Conservation (phyloP, 2,329 filamentous ascomycete genomes). For the Ceratocystis papillata region DNA sequence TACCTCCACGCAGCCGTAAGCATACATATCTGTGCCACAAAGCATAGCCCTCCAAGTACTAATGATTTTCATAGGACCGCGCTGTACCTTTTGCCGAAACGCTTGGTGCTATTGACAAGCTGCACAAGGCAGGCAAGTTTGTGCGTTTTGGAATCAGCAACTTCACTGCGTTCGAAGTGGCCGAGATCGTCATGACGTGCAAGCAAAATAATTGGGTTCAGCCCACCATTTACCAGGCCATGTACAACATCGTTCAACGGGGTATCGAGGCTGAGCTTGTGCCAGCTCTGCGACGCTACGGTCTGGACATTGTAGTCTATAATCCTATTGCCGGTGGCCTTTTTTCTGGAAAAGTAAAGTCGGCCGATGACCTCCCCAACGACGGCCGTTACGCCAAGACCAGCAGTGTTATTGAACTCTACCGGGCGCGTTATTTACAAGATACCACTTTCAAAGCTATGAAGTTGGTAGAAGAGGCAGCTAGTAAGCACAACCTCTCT, state of each 20-base stretch:
- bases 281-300: constrained; percentile 61
- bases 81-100: constrained; percentile 69
- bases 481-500: constrained; percentile 55
- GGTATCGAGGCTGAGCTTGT: constrained; percentile 66
- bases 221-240: constrained; percentile 75
- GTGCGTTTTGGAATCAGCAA: constrained; percentile 70
- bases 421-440: constrained; percentile 54
- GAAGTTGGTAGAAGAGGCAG: constrained; percentile 54
- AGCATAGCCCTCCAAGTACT: constrained; percentile 28
- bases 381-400: constrained; percentile 60
- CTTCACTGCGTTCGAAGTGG: constrained; percentile 78
- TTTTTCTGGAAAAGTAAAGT: constrained; percentile 70
- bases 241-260: constrained; percentile 75
- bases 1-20: constrained; percentile 58
- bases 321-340: constrained; percentile 74
- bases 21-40: constrained; percentile 23
- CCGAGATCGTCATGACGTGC: constrained; percentile 70
- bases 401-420: constrained; percentile 44
- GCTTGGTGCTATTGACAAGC: constrained; percentile 61
- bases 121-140: constrained; percentile 82
- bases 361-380: constrained; percentile 47
- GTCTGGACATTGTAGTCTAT: constrained; percentile 68
- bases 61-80: constrained; percentile 38
- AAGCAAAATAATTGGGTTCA: constrained; percentile 70
- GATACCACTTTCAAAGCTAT: constrained; percentile 55